Conservation (phyloP, 306 rosid genomes). For the Macrotyloma uniflorum region DNA sequence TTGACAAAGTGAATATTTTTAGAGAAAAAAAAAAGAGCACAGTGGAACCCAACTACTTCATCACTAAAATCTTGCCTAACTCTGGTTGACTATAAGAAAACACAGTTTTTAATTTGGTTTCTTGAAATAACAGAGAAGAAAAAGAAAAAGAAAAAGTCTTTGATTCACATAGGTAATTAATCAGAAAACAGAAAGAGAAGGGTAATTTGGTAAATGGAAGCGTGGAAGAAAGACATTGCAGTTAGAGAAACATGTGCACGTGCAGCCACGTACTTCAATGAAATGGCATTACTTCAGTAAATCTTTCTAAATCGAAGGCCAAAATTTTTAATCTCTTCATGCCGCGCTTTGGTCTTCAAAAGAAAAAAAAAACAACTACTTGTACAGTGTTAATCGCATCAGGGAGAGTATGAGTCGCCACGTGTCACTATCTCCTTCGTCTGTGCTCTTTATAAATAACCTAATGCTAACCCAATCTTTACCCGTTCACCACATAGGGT, state of each 20-base stretch:
- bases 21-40: not conserved
- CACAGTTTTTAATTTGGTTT: not conserved
- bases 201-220: not conserved
- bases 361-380: not conserved
- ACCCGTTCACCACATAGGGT: slow-evolving; percentile 38
- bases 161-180: no score
- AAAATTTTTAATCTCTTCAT: not conserved
- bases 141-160: not conserved
- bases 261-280: slow-evolving; percentile 27
- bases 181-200: no score
- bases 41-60: slow-evolving; percentile 5
- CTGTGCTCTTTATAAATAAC: slow-evolving; percentile 47
- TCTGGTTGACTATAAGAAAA: not conserved
- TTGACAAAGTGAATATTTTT: no score
- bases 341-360: not conserved
- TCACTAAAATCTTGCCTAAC: slow-evolving; percentile 2
- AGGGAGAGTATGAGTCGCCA: not conserved
- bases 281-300: slow-evolving; percentile 25
- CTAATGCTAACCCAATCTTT: slow-evolving; percentile 20
- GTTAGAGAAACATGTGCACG: slow-evolving; percentile 41
- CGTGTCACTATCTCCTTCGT: slow-evolving; percentile 45
- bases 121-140: not conserved
- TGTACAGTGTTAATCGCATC: not conserved
- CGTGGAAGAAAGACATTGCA: slow-evolving; percentile 2
- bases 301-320: slow-evolving; percentile 27